Evolutionary conservation across 2,329 filamentous ascomycete species (phyloP).

Genomic region (Beauveria sp.): DNA sequence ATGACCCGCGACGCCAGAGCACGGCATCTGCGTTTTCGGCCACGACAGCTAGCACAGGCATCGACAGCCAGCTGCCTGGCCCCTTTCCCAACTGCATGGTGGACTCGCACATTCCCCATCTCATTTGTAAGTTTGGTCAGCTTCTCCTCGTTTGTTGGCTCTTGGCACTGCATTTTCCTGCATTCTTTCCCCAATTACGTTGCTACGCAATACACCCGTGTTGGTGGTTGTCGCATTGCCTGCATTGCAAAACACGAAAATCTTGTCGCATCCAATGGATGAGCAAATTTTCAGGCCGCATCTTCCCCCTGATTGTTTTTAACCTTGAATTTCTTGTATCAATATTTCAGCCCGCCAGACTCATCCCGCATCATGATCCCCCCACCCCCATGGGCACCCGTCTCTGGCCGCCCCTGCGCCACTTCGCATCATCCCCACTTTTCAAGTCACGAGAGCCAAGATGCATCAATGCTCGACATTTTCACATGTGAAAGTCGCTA

Average conservation of each 20-base stretch:
- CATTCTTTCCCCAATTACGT: neutral
- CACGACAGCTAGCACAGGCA: conserved; percentile 16
- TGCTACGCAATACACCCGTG: neutral
- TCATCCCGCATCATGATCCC: conserved; percentile 15
- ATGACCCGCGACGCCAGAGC: conserved; percentile 32
- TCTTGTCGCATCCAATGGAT: neutral
- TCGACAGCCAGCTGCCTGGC: conserved; percentile 21
- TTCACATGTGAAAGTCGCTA: conserved; percentile 17
- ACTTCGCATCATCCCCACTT: conserved; percentile 3
- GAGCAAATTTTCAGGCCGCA: neutral
- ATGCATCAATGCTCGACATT: conserved; percentile 11
- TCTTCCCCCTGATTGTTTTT: neutral
- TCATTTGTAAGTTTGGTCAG: conserved; percentile 18
- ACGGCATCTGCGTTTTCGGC: conserved; percentile 18
- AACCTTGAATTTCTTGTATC: neutral
- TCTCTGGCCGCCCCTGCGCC: conserved; percentile 1
- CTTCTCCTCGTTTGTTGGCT: conserved; percentile 8
- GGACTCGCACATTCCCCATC: conserved; percentile 39
- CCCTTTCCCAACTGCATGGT: conserved; percentile 21
- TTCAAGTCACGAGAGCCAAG: conserved; percentile 13
- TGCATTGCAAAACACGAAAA: neutral
- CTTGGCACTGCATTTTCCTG: neutral
- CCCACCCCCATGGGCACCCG: conserved; percentile 12
- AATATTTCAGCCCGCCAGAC: neutral
- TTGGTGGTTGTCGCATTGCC: neutral